A percentile compares a stretch with the other conserved stretches of the same genome.
phyloP scores from a whole-genome alignment of 2,329 filamentous ascomycete species.

The Alternaria sp. region DNA sequence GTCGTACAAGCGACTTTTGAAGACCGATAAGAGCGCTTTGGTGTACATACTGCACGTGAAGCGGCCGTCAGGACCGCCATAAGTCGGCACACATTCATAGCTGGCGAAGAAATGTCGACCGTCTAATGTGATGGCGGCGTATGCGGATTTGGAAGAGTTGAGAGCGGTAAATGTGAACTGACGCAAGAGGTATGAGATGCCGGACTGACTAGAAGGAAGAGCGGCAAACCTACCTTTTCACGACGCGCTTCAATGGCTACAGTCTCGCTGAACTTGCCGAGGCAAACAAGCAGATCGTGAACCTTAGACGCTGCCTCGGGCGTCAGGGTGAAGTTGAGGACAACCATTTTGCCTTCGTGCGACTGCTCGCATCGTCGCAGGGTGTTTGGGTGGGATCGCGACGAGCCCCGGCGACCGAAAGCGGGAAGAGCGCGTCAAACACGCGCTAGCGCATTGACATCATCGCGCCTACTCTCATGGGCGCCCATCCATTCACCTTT shows the following conservation, averaged over 20 bases:
- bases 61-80: constrained; percentile 49
- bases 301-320: constrained; percentile 74
- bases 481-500: background rate
- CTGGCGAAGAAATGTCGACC: constrained; percentile 73
- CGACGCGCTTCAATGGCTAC: constrained; percentile 75
- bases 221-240: constrained; percentile 62
- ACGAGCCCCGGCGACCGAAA: constrained; percentile 10
- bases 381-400: background rate
- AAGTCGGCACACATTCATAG: constrained; percentile 66
- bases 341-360: constrained; percentile 47
- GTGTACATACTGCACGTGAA: constrained; percentile 81
- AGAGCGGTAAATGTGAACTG: constrained; percentile 74
- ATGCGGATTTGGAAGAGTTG: constrained; percentile 81
- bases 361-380: constrained; percentile 14
- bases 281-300: constrained; percentile 75
- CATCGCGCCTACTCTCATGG: constrained; percentile 9
- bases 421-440: constrained; percentile 22
- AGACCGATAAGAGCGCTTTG: constrained; percentile 72
- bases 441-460: constrained; percentile 30
- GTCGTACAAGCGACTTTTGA: constrained; percentile 71
- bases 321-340: constrained; percentile 72
- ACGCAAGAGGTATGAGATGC: constrained; percentile 22
- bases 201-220: constrained; percentile 15
- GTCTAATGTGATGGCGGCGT: constrained; percentile 73
- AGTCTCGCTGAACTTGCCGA: constrained; percentile 80